These are phyloP conservation scores for Dipteronia dyeriana DNA, from an alignment of 345 rosid species.

Conservation along the genomic window DNA sequence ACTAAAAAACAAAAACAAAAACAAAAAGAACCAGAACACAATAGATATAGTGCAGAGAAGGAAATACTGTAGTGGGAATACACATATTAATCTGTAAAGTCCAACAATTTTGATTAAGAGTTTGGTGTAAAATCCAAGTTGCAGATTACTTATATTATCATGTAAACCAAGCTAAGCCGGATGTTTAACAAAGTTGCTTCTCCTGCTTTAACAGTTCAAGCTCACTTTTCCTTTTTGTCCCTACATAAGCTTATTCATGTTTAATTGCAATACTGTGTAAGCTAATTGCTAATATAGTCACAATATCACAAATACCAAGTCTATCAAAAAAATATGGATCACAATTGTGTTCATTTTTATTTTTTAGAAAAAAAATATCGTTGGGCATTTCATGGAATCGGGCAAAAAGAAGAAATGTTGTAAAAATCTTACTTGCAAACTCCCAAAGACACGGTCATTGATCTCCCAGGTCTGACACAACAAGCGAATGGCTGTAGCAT, in stretches of 20 bases:
- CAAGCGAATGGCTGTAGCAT: conserved; percentile 84
- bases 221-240: not conserved
- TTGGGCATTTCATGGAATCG: not conserved
- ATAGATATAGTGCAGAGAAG: not conserved
- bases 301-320: not conserved
- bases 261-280: not conserved
- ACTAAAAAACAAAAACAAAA: no score
- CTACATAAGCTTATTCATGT: conserved; percentile 5
- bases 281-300: not conserved
- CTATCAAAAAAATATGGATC: not conserved
- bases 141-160: conserved; percentile 7
- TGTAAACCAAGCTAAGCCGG: not conserved
- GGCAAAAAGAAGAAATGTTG: conserved; percentile 5
- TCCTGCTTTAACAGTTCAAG: not conserved
- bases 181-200: conserved; percentile 4
- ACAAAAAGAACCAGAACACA: conserved; percentile 4
- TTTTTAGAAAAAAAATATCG: not conserved
- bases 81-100: not conserved
- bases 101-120: not conserved
- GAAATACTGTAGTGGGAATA: not conserved
- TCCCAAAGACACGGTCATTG: conserved; percentile 89
- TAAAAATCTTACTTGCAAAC: conserved; percentile 59
- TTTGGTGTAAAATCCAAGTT: not conserved
- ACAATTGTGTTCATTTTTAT: not conserved
- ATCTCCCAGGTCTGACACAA: conserved; percentile 90